phyloP scores from a whole-genome alignment of 805 yeast species.

The Maudiozyma serrabonitensis region DNA sequence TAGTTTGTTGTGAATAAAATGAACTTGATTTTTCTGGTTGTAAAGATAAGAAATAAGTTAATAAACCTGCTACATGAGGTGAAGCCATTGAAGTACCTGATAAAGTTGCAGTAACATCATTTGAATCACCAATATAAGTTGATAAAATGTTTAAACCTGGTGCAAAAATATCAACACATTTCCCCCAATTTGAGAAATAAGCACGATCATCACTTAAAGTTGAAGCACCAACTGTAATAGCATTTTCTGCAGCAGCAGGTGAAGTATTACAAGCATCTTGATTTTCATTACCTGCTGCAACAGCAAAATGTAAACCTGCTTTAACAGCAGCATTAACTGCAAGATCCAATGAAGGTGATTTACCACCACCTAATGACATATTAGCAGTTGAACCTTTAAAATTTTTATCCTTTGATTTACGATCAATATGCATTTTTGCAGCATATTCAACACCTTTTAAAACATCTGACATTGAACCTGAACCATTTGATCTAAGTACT shows the following conservation, averaged over 20 bases:
- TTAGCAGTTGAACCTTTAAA: constrained; percentile 83
- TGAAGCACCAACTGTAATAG: constrained; percentile 93
- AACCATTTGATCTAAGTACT: constrained; percentile 72
- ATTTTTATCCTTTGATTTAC: constrained; percentile 30
- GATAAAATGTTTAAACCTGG: constrained; percentile 89
- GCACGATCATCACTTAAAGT: constrained; percentile 86
- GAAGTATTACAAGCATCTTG: constrained; percentile 88
- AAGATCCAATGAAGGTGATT: constrained; percentile 73
- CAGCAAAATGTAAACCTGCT: constrained; percentile 86
- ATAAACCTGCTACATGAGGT: constrained; percentile 89
- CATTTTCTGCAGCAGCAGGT: constrained; percentile 78
- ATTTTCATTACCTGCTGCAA: constrained; percentile 93
- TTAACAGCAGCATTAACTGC: constrained; percentile 86
- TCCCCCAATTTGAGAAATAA: constrained; percentile 89
- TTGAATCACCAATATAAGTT: constrained; percentile 63
- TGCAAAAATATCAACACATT: constrained; percentile 92
- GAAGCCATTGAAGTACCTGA: constrained; percentile 99
- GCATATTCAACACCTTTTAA: constrained; percentile 80
- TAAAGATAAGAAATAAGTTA: constrained; percentile 79
- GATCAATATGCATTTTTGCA: constrained; percentile 54
- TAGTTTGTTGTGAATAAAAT: constrained; percentile 36
- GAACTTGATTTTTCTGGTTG: constrained; percentile 61
- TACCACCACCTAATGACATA: constrained; percentile 93
- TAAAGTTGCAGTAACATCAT: constrained; percentile 65
- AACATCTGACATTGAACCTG: constrained; percentile 77